Evolutionary conservation across 2,329 filamentous ascomycete genomes (phyloP), one percentile per base, ranked within the genome.

Genomic region (Sclerotinia spermophila): DNA sequence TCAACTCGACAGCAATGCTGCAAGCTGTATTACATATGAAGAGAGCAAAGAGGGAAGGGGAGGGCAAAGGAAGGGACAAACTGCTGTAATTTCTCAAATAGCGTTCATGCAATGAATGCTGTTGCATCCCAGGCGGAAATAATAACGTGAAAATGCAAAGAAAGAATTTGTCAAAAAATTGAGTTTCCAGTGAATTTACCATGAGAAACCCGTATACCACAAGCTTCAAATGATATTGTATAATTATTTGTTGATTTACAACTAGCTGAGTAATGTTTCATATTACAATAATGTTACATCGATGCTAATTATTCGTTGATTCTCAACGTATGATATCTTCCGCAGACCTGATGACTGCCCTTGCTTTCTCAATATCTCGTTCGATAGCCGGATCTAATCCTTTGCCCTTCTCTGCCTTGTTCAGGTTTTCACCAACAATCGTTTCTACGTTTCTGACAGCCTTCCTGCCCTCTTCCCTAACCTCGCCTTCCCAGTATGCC

Each of bases 381-480:
- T 70, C 38, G 27, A 66, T 66, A 13, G 40, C 51, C 5, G 68
- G 60, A 13, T 70, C 68, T 58, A 66, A 27, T 17, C 30, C 60
- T 56, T 42, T 66, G 24, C 56, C 60, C 51, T 66, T 65, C 30
- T 70, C 68, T 44, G 68, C 68, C 17, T 66, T 53, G 35, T 70
- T 70, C 30, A 70, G 33, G 17, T 66, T 66, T 38, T 66, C 68
- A 19, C 79, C 82, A 38, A 90, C 81, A 62, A 83, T 86, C 59
- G 82, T 80, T 78, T 90, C 88, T 2, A 85, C 84, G 6, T 82
- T 85, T 69, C 86, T 81, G 10, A 90, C 83, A 7, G 87, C 86
- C 79, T 89, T 89, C 74, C 88, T 84, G 1, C 89, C 89, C 71
- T 90, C 88, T 73, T 90, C 89, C 53, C 87, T 83, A n/a, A 90